Percentiles rank a stretch among this genome's conserved stretches.
phyloP scores from a whole-genome alignment of 2,329 filamentous ascomycete species.

The Fusarium chlamydosporum region DNA sequence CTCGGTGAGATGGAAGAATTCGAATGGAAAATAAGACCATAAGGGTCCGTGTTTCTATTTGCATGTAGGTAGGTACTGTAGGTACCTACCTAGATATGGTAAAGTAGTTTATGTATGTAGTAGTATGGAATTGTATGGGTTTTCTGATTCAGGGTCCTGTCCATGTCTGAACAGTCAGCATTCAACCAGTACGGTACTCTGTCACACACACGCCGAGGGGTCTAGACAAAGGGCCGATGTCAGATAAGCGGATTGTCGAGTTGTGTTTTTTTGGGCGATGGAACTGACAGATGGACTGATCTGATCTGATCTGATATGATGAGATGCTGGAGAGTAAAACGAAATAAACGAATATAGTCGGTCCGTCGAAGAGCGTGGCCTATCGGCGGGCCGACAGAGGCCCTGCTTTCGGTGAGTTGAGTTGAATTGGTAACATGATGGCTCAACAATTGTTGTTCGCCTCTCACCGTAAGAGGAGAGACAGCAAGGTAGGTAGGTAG shows the following conservation, averaged over 20 bases:
- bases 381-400: constrained; percentile 45
- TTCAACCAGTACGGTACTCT: not conserved
- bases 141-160: constrained; percentile 7
- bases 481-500: constrained; percentile 22
- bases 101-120: not conserved
- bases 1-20: constrained; percentile 46
- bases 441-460: constrained; percentile 33
- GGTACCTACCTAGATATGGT: too few relatives aligned
- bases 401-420: constrained; percentile 36
- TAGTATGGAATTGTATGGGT: constrained; percentile 9
- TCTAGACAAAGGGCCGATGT: constrained; percentile 23
- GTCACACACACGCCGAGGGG: constrained; percentile 28
- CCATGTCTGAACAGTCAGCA: constrained; percentile 13
- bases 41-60: constrained; percentile 18
- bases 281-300: constrained; percentile 42
- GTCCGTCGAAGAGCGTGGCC: constrained; percentile 46
- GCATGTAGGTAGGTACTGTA: constrained; percentile 1
- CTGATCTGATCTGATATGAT: constrained; percentile 32
- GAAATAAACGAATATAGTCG: constrained; percentile 44
- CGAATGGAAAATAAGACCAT: constrained; percentile 43
- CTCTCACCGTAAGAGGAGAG: constrained; percentile 29
- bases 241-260: constrained; percentile 41
- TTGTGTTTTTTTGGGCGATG: constrained; percentile 30
- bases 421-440: constrained; percentile 17
- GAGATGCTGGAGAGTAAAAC: constrained; percentile 4